A percentile compares a stretch with the other conserved stretches of the same genome.
These are phyloP conservation scores for Danielia oregonensis DNA, from an alignment of 805 yeast species.

Conservation along the genomic window DNA sequence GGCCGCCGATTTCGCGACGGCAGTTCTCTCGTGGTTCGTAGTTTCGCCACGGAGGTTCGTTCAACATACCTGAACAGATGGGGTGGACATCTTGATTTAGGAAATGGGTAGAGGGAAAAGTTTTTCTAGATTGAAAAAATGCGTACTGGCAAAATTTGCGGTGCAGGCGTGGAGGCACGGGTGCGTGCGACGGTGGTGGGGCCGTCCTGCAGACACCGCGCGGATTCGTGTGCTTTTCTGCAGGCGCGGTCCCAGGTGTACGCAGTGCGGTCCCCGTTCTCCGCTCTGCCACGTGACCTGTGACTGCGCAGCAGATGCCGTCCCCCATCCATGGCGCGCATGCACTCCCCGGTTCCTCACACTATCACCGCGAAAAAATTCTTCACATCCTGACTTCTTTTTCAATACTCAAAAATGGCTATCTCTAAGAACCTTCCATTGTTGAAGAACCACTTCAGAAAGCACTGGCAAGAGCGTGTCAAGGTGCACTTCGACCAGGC, in stretches of 20 bases:
- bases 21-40: background rate
- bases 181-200: background rate
- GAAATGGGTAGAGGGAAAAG: conserved; percentile 38
- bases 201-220: no score
- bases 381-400: conserved; percentile 11
- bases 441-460: conserved; percentile 99
- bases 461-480: conserved; percentile 99
- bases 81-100: conserved; percentile 59
- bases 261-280: conserved; percentile 1
- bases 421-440: conserved; percentile 98
- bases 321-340: no score
- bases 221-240: no score
- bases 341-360: no score
- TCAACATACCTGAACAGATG: conserved; percentile 89
- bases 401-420: conserved; percentile 52
- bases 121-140: conserved; percentile 9
- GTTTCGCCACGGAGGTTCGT: conserved; percentile 3
- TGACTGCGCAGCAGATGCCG: no score
- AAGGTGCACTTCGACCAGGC: conserved; percentile 99
- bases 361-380: no score
- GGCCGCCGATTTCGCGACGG: no score
- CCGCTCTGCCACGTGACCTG: conserved; percentile 9
- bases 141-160: conserved; percentile 3
- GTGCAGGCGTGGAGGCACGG: no score
- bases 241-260: conserved; percentile 3